A percentile compares a stretch with the other conserved stretches of the same genome.
phyloP scores from a whole-genome alignment of 345 rosid genomes.

The Bruguiera gymnorhiza region DNA sequence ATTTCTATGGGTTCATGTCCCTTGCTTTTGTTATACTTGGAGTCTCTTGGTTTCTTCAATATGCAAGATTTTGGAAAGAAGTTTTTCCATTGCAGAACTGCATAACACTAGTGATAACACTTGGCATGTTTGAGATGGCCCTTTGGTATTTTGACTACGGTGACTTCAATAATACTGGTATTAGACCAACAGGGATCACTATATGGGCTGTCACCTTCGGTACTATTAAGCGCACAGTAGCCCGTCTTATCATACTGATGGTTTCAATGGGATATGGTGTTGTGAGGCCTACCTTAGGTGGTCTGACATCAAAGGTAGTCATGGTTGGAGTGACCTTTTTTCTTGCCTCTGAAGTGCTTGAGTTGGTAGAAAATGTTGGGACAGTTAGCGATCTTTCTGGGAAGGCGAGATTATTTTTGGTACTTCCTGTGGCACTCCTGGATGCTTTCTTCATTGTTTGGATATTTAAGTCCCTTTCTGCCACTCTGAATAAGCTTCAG shows the following conservation, averaged over 20 bases:
- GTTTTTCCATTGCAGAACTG: slow-evolving; percentile 86
- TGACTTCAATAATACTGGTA: slow-evolving; percentile 80
- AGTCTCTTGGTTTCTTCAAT: slow-evolving; percentile 90
- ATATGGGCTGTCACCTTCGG: slow-evolving; percentile 94
- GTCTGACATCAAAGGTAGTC: slow-evolving; percentile 77
- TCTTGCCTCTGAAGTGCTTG: slow-evolving; percentile 87
- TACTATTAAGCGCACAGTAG: slow-evolving; percentile 64
- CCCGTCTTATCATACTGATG: slow-evolving; percentile 75
- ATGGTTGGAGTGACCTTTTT: slow-evolving; percentile 91
- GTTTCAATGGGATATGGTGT: slow-evolving; percentile 98
- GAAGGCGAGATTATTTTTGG: slow-evolving; percentile 74
- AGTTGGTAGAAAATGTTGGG: slow-evolving; percentile 84
- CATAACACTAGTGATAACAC: slow-evolving; percentile 74
- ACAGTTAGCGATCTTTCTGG: slow-evolving; percentile 91
- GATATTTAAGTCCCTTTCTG: slow-evolving; percentile 90
- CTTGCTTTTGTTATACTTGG: slow-evolving; percentile 84
- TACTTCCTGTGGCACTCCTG: slow-evolving; percentile 79
- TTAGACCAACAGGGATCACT: slow-evolving; percentile 81
- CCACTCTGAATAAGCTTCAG: slow-evolving; percentile 91
- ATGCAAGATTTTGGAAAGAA: slow-evolving; percentile 90
- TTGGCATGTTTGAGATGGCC: slow-evolving; percentile 98
- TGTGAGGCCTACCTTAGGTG: slow-evolving; percentile 94
- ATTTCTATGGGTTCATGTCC: slow-evolving; percentile 83
- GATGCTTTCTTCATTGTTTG: slow-evolving; percentile 96
- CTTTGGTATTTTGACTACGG: slow-evolving; percentile 93